Percentiles rank a stretch among this genome's conserved stretches.
phyloP scores from a whole-genome alignment of 352 stramenopile genomes.

The Phytophthora crassamura region DNA sequence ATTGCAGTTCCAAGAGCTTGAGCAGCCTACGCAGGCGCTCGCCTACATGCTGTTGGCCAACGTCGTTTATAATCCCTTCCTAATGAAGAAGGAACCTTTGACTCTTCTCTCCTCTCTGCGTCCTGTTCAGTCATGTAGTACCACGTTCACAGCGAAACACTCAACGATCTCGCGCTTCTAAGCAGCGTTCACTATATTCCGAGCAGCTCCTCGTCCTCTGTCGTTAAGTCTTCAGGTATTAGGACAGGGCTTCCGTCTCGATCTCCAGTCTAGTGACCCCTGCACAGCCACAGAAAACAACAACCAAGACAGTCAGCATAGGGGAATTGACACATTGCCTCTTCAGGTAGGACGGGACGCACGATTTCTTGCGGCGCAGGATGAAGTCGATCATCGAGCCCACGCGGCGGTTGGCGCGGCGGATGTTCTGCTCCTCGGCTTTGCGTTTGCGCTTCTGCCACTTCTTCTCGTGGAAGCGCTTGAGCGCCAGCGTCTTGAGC shows the following conservation, averaged over 20 bases:
- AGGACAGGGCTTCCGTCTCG: conserved; percentile 1
- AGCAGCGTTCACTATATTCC: conserved; percentile 28
- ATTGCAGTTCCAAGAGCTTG: not conserved
- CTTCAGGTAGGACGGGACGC: conserved; percentile 32
- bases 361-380: conserved; percentile 83
- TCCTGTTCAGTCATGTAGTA: not conserved
- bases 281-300: conserved; percentile 25
- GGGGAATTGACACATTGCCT: not conserved
- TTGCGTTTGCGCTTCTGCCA: conserved; percentile 86
- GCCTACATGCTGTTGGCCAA: too few relatives aligned
- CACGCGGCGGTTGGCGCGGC: conserved; percentile 80
- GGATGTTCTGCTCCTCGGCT: conserved; percentile 79
- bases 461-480: conserved; percentile 86
- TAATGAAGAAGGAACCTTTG: conserved; percentile 20
- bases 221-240: conserved; percentile 2
- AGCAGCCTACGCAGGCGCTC: conserved; percentile 2
- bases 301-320: too few relatives aligned
- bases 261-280: conserved; percentile 30
- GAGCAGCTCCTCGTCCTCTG: conserved; percentile 8
- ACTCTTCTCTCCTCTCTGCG: not conserved
- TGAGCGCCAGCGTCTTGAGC: conserved; percentile 74
- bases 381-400: conserved; percentile 89
- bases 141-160: not conserved
- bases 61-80: conserved; percentile 21
- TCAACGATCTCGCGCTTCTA: not conserved